A percentile compares a stretch with the other conserved stretches of the same genome.
These are phyloP conservation scores for Ceratocystis colombiana DNA, from an alignment of 2,329 filamentous ascomycete species.

Conservation along the genomic window DNA sequence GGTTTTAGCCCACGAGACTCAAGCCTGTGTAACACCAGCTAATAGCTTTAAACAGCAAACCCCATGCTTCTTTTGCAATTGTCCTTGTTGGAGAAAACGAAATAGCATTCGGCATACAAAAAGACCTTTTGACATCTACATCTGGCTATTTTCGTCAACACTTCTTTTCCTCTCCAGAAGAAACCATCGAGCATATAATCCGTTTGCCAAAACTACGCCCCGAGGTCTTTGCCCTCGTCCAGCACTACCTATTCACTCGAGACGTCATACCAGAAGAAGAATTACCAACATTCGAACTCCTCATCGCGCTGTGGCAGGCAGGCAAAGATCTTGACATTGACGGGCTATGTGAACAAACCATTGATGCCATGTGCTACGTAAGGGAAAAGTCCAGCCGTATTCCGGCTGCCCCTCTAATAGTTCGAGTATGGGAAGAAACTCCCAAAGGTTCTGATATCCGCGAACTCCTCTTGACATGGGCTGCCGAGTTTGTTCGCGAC, in stretches of 20 bases:
- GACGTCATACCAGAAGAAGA: conserved; percentile 37
- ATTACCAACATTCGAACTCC: conserved; percentile 44
- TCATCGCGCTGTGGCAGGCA: conserved; percentile 49
- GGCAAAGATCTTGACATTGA: conserved; percentile 43
- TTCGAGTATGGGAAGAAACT: conserved; percentile 53
- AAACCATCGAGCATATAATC: conserved; percentile 42
- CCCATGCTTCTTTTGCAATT: conserved; percentile 48
- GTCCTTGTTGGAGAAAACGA: conserved; percentile 45
- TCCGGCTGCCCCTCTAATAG: conserved; percentile 48
- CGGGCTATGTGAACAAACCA: conserved; percentile 46
- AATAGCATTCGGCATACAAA: conserved; percentile 48
- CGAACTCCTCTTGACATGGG: conserved; percentile 50
- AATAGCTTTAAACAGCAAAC: conserved; percentile 35
- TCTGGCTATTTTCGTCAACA: conserved; percentile 41
- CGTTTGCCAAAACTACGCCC: conserved; percentile 40
- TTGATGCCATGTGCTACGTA: conserved; percentile 49
- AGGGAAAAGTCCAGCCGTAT: conserved; percentile 45
- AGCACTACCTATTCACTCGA: conserved; percentile 46
- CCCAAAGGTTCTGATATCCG: conserved; percentile 51
- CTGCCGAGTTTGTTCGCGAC: conserved; percentile 52
- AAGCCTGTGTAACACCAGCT: neutral
- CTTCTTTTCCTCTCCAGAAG: conserved; percentile 35
- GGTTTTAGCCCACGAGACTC: neutral
- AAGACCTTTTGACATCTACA: conserved; percentile 46
- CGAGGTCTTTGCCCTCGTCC: conserved; percentile 46